Conservation (phyloP, 2,329 filamentous ascomycete species). For the Epichloe festucae region DNA sequence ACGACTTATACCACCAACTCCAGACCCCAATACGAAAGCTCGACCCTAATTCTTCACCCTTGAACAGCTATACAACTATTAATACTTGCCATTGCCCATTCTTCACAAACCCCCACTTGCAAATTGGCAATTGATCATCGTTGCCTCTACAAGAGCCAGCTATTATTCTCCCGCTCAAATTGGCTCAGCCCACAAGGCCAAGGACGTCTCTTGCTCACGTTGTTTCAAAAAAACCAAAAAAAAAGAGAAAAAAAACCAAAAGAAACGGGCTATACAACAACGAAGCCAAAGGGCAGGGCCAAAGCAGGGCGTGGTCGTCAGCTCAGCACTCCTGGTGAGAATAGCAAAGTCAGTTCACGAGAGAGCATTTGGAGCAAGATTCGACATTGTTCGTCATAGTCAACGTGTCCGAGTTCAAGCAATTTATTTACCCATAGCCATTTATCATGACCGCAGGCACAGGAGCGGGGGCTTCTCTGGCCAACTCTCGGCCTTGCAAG, state of each 20-base stretch:
- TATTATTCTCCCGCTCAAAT: not conserved
- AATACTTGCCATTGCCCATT: not conserved
- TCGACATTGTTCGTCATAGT: not conserved
- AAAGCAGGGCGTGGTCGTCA: not conserved
- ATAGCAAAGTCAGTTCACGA: not conserved
- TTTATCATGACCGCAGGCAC: conserved; percentile 1
- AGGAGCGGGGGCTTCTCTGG: not conserved
- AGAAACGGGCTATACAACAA: not conserved
- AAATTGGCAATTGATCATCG: not conserved
- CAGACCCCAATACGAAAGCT: not conserved
- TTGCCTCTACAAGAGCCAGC: not conserved
- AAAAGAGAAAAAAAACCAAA: too few relatives aligned
- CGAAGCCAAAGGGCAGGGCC: not conserved
- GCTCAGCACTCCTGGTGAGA: not conserved
- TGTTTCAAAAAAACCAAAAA: too few relatives aligned
- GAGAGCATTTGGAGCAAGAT: too few relatives aligned
- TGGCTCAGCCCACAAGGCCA: not conserved
- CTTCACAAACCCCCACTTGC: not conserved
- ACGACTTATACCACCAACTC: not conserved
- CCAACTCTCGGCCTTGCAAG: not conserved
- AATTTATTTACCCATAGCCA: not conserved
- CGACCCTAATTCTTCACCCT: not conserved
- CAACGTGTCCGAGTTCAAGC: not conserved
- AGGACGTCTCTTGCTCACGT: not conserved
- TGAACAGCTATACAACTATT: not conserved